phyloP scores from a whole-genome alignment of 345 rosid genomes.

The Combretum micranthum region DNA sequence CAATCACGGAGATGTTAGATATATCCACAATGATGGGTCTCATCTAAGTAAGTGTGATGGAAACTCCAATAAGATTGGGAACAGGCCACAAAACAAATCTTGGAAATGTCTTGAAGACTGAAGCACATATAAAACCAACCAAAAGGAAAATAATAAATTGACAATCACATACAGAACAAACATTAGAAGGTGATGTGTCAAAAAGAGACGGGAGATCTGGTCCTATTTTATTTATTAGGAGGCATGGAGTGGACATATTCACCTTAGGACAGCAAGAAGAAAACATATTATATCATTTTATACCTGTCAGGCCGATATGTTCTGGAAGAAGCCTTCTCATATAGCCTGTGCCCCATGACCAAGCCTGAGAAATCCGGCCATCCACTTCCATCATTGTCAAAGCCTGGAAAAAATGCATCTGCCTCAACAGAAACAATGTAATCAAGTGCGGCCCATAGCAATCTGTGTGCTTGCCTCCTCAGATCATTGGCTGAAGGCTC shows the following conservation, averaged over 20 bases:
- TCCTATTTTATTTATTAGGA: background rate
- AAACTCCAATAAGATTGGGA: too few species aligned
- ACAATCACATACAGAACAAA: too few species aligned
- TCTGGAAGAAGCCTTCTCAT: conserved; percentile 77
- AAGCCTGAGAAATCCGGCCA: conserved; percentile 93
- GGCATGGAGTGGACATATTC: background rate
- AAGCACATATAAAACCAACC: too few species aligned
- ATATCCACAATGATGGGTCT: too few species aligned
- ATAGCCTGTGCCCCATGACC: conserved; percentile 96
- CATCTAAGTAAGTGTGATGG: too few species aligned
- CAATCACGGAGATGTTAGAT: too few species aligned
- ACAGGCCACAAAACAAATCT: too few species aligned
- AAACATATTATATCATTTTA: conserved; percentile 1
- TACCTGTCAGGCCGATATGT: conserved; percentile 95
- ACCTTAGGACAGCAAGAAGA: background rate
- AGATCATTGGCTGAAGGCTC: conserved; percentile 66
- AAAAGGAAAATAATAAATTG: too few species aligned
- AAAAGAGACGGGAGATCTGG: too few species aligned
- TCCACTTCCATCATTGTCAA: conserved; percentile 73
- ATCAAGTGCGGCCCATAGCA: conserved; percentile 97
- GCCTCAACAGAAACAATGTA: conserved; percentile 82
- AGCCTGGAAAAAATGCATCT: conserved; percentile 90
- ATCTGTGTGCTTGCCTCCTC: conserved; percentile 81
- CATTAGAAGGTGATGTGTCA: too few species aligned
- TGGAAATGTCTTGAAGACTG: too few species aligned